Base-by-base conservation (phyloP, 306 rosid species). In the Cucurbita maxima region DNA sequence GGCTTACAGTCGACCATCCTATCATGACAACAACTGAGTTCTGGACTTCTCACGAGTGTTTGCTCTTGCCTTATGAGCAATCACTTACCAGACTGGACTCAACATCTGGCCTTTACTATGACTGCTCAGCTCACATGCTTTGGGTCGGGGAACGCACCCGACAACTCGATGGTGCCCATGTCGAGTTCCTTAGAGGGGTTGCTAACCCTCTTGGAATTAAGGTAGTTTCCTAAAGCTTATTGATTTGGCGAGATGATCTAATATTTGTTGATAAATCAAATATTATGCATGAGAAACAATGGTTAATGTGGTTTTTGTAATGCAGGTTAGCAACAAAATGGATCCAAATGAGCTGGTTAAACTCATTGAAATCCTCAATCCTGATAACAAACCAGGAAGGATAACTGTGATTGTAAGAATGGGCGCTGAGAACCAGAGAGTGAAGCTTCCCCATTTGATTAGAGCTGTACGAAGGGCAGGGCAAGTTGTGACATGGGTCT, bases 71-170 rank as follows among this genome's bases (percentile, higher is more conserved):
- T 44, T 89, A 89, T 56, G 96, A 89, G 78, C 89, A 89, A 76
- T 58, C 96, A 8, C 82, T 89, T 75, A 87, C 96, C 25, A 87
- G 91, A 78, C 62, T 69, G 73, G 96, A 89, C 76, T 89, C 96
- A 30, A 89, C 96, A 66, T 85, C 96, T 51, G 91, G 96, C 20
- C 79, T 80, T 61, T 74, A 82, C 77, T 89, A 89, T 18, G 96
- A 89, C 76, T 89, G 96, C 83, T 89, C 96, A 40, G 96, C 96
- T 76, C 96, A 89, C 83, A 76, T 89, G 96, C 78, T 89, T 61
- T 89, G 96, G 96, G 91, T 79, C 51, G 96, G 96, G 51, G 88
- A 89, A 86, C 90, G 96, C 51, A 89, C 96, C 53, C 83, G 96
- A 10, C 96, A 89, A 72, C 84, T 89, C 10, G 96, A 89, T 67